phyloP scores from a whole-genome alignment of 139 green algal species.

The Closterium sp. region DNA sequence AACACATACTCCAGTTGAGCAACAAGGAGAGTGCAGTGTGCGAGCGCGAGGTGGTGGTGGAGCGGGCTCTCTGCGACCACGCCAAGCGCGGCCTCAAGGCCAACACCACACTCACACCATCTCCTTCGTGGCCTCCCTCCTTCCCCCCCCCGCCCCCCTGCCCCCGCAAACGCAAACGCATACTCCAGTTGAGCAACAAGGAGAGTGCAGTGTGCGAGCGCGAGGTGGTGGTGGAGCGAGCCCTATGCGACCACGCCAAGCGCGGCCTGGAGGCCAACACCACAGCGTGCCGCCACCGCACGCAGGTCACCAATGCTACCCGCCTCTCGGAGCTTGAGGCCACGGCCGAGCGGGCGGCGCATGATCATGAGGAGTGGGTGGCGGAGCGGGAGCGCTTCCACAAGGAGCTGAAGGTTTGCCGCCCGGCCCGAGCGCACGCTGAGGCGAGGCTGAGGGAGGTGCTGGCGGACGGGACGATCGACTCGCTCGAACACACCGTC shows the following conservation, averaged over 20 bases:
- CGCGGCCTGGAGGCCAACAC: not conserved
- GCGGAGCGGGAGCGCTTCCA: not conserved
- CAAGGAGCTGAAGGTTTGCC: not conserved
- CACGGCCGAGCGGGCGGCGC: not conserved
- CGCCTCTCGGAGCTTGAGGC: not conserved
- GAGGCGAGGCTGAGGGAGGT: slow-evolving; percentile 17
- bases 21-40: not conserved
- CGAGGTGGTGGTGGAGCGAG: not conserved
- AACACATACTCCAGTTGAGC: not conserved
- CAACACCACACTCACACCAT: too few species aligned
- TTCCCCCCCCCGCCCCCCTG: not conserved
- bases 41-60: not conserved
- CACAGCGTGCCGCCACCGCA: not conserved
- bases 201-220: not conserved
- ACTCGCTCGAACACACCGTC: slow-evolving; percentile 5
- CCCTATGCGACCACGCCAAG: not conserved
- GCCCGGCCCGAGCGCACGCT: slow-evolving; percentile 3
- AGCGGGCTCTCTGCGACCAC: not conserved
- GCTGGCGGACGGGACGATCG: slow-evolving; percentile 2
- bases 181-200: slow-evolving; percentile 1
- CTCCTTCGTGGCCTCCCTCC: too few species aligned
- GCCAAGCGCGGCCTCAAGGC: not conserved
- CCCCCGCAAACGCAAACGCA: too few species aligned
- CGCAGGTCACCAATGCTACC: not conserved
- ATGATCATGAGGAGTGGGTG: not conserved